Evolutionary conservation across 2,329 filamentous ascomycete genomes (phyloP), one percentile per base, ranked within the genome.

Genomic region (Cercospora sp.): DNA sequence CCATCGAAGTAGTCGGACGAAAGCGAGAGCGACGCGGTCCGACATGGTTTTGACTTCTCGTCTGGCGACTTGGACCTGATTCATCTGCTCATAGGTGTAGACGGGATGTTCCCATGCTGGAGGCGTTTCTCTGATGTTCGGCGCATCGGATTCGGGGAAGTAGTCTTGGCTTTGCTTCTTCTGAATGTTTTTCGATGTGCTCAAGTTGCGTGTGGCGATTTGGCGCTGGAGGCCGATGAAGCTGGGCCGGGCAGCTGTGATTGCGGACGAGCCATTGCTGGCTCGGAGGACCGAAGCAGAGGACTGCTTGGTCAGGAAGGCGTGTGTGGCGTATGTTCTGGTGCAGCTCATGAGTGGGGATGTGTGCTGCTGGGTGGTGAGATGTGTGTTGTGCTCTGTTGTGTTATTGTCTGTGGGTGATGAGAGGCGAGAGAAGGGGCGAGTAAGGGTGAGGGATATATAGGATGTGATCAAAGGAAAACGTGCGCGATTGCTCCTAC

Each of bases 11-110:
- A 93, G 72, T 6, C 91, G 88, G 60, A 97, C 90, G 71, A 92
- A 88, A 67, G 87, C 86, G 77, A 95, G 89, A 2, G 95, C 95
- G 3, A 90, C 81, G 82, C 88, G 89, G 78, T 99, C 95, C 4
- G 93, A 91, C 76, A 88, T 85, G 12, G 87, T 90, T 75, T 88
- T 85, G 1, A 91, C 88, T 72, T 89, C 80, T 26, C 94, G 90
- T 77, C 98, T 94, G 24, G 90, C 92, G 3, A 94, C 87, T 57
- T 85, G 83, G 61, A 98, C 88, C 24, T 79, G 77, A 26, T 86
- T 83, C 91, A 98, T 95, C 78, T 97, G 90, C 70, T 91, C 85
- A 76, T 91, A 86, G 30, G 90, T 91, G 79, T 92, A 97, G 69
- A 81, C 74, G 60, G 83, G 83, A 75, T 85, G 83, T 5, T 79